phyloP scores from a whole-genome alignment of 108 stramenopile genomes.

The Skeletonema tropicum region DNA sequence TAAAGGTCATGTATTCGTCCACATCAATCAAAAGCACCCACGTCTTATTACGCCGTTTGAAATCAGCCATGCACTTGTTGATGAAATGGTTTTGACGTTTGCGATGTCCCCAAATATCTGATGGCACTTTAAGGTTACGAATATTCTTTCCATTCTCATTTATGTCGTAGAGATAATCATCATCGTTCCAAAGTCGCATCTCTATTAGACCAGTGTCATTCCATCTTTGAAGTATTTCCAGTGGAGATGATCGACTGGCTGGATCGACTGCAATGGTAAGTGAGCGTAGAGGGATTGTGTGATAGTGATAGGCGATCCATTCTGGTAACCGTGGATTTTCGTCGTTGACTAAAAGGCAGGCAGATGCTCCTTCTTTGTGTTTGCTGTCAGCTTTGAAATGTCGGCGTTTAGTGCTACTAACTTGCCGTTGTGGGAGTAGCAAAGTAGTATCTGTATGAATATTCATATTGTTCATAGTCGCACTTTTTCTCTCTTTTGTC shows the following conservation, averaged over 20 bases:
- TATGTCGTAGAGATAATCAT: conserved; percentile 13
- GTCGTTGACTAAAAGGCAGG: conserved; percentile 70
- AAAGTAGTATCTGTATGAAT: too few species aligned
- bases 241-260: conserved; percentile 29
- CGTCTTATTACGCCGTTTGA: conserved; percentile 28
- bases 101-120: background rate
- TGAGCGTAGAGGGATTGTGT: conserved; percentile 63
- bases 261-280: conserved; percentile 75
- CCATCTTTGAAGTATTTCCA: conserved; percentile 44
- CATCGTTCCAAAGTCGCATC: conserved; percentile 49
- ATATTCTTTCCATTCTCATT: background rate
- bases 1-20: conserved; percentile 70
- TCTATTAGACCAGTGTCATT: conserved; percentile 29
- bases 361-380: conserved; percentile 35
- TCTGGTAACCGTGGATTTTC: conserved; percentile 55
- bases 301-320: conserved; percentile 84
- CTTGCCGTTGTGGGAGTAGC: too few species aligned
- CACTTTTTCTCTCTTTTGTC: too few species aligned
- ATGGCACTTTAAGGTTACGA: background rate
- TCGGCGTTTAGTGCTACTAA: too few species aligned
- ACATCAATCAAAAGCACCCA: conserved; percentile 70
- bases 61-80: conserved; percentile 18
- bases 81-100: conserved; percentile 29
- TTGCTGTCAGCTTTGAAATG: too few species aligned
- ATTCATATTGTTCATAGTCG: too few species aligned